Evolutionary conservation across 2,329 filamentous ascomycete genomes (phyloP).

Genomic region (Acrocalymma vagum): DNA sequence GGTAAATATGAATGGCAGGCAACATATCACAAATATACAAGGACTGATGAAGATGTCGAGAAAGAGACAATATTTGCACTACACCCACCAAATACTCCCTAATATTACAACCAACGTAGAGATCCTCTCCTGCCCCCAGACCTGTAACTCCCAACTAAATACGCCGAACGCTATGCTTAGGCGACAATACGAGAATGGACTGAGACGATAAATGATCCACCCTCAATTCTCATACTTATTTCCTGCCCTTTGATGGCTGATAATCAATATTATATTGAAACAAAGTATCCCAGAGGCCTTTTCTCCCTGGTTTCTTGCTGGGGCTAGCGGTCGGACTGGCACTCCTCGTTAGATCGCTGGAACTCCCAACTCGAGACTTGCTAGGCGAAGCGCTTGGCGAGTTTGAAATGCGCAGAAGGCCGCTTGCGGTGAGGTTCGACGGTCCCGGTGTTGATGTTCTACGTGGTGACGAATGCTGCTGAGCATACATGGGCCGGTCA

Average conservation of each 20-base stretch:
- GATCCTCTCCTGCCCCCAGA: too few relatives aligned
- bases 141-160: too few relatives aligned
- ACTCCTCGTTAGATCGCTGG: slow-evolving; percentile 21
- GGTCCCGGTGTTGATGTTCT: slow-evolving; percentile 21
- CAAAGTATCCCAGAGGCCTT: slow-evolving; percentile 47
- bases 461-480: slow-evolving; percentile 23
- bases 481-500: slow-evolving; percentile 4
- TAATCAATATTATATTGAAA: slow-evolving; percentile 51
- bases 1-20: too few relatives aligned
- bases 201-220: too few relatives aligned
- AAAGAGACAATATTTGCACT: too few relatives aligned
- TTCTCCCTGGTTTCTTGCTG: slow-evolving; percentile 30
- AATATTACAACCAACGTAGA: too few relatives aligned
- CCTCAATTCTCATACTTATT: too few relatives aligned
- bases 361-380: slow-evolving; percentile 25
- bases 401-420: slow-evolving; percentile 7
- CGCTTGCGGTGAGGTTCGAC: slow-evolving; percentile 16
- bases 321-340: slow-evolving; percentile 26
- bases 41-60: too few relatives aligned
- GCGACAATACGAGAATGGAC: too few relatives aligned
- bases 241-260: slow-evolving; percentile 45
- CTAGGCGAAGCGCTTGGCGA: slow-evolving; percentile 21
- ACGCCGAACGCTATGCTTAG: too few relatives aligned
- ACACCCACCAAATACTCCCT: too few relatives aligned
- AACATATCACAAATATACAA: too few relatives aligned